phyloP scores from a whole-genome alignment of 352 stramenopile genomes.

The Phytophthora europaea region DNA sequence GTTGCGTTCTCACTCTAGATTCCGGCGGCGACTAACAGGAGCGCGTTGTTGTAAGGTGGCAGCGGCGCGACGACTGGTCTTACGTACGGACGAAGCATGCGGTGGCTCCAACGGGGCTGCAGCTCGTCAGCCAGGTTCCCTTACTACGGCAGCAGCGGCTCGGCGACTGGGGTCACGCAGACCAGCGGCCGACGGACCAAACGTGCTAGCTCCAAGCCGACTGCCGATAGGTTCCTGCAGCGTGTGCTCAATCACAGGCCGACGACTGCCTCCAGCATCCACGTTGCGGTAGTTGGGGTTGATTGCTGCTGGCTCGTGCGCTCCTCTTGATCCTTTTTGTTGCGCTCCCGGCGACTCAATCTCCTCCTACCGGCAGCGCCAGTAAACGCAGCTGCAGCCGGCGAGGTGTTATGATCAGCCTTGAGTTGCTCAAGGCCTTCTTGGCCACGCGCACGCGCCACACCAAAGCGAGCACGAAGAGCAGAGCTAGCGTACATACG shows the following conservation, averaged over 20 bases:
- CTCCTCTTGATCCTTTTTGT: slow-evolving; percentile 26
- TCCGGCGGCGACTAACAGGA: slow-evolving; percentile 4
- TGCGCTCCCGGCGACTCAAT: slow-evolving; percentile 21
- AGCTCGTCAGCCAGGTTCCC: slow-evolving; percentile 22
- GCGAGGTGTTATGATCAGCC: slow-evolving; percentile 22
- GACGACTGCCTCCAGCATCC: slow-evolving; percentile 21
- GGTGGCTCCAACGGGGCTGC: slow-evolving; percentile 17
- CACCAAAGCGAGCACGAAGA: slow-evolving; percentile 61
- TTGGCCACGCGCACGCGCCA: slow-evolving; percentile 56
- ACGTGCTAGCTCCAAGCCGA: slow-evolving; percentile 7
- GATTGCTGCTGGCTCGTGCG: slow-evolving; percentile 34
- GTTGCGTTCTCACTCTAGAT: slow-evolving; percentile 18
- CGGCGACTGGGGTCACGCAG: no score
- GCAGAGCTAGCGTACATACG: slow-evolving; percentile 53
- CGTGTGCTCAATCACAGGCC: slow-evolving; percentile 17
- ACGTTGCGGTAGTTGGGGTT: slow-evolving; percentile 46
- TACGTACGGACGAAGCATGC: slow-evolving; percentile 7
- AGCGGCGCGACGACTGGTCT: slow-evolving; percentile 29
- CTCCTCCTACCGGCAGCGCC: slow-evolving; percentile 15
- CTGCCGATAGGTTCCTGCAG: neutral
- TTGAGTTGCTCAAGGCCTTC: slow-evolving; percentile 36
- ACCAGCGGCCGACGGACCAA: no score
- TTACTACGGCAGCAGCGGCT: slow-evolving; percentile 11
- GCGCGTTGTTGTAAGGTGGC: slow-evolving; percentile 15
- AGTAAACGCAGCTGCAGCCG: slow-evolving; percentile 17